Conservation (phyloP, 139 green algal genomes). For the Auxenochlorella pyrenoidosa region DNA sequence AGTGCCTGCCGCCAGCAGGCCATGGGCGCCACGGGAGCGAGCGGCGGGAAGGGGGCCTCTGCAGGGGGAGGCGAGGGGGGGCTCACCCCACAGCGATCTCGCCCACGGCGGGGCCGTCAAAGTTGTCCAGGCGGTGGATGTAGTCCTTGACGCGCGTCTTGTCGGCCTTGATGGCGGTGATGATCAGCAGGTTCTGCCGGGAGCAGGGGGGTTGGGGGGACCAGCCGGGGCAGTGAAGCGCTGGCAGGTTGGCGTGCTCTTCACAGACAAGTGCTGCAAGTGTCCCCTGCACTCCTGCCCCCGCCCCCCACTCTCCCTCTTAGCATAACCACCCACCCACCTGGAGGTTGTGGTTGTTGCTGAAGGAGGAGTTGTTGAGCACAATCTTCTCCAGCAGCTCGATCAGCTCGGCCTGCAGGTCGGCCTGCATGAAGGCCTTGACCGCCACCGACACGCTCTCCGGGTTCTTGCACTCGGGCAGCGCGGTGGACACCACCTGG, state of each 20-base stretch:
- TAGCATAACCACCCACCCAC: too few relatives aligned
- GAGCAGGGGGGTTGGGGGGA: neutral
- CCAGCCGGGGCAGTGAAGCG: too few relatives aligned
- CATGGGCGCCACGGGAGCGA: neutral
- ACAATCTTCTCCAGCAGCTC: constrained; percentile 99
- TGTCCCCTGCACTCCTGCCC: too few relatives aligned
- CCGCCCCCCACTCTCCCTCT: too few relatives aligned
- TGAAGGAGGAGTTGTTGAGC: constrained; percentile 97
- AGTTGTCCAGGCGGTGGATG: constrained; percentile 98
- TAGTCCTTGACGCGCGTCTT: constrained; percentile 92
- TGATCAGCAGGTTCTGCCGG: constrained; percentile 95
- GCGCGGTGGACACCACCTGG: constrained; percentile 95
- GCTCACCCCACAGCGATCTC: constrained; percentile 79
- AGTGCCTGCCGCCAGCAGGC: too few relatives aligned
- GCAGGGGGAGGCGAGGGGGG: neutral
- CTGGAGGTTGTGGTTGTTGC: constrained; percentile 97
- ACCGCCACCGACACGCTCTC: constrained; percentile 97
- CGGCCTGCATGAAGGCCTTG: constrained; percentile 98
- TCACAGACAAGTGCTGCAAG: too few relatives aligned
- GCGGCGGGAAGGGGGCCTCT: neutral
- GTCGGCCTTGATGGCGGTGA: constrained; percentile 97
- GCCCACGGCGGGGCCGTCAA: constrained; percentile 93
- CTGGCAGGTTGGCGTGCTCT: too few relatives aligned
- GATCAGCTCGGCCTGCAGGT: constrained; percentile 97
- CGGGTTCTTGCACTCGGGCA: constrained; percentile 98